Evolutionary conservation across 2,329 filamentous ascomycete genomes (phyloP).

Genomic region (Ascochyta clinopodiicola): DNA sequence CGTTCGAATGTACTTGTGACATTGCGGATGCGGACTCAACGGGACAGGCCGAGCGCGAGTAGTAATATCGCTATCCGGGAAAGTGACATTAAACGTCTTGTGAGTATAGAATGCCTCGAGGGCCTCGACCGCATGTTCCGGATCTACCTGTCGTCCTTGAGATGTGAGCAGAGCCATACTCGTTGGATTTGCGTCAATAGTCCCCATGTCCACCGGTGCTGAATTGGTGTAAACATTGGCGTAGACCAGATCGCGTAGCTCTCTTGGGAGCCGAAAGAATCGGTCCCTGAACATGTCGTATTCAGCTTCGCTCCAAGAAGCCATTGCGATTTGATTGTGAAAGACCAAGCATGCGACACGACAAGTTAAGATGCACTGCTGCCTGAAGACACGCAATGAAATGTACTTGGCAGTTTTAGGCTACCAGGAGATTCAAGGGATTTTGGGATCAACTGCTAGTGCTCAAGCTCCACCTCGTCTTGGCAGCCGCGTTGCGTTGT

Average conservation of each 20-base stretch:
- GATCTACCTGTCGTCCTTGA: neutral
- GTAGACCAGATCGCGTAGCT: slow-evolving; percentile 30
- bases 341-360: neutral
- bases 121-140: slow-evolving; percentile 13
- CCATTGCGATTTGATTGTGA: neutral
- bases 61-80: neutral
- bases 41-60: neutral
- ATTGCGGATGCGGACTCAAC: neutral
- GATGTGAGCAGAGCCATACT: neutral
- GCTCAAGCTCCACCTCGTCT: neutral
- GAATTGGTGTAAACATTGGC: slow-evolving; percentile 8
- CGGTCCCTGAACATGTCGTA: neutral
- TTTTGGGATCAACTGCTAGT: neutral
- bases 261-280: slow-evolving; percentile 23
- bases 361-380: neutral
- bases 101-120: slow-evolving; percentile 21
- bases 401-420: neutral
- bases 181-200: neutral
- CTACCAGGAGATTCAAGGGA: no score
- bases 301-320: neutral
- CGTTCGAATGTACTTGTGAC: slow-evolving; percentile 18
- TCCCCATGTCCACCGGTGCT: slow-evolving; percentile 4
- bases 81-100: slow-evolving; percentile 13
- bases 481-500: neutral
- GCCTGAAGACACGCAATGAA: neutral